Evolutionary conservation across 2,329 filamentous ascomycete species (phyloP).

Genomic region (Balansia obtecta): DNA sequence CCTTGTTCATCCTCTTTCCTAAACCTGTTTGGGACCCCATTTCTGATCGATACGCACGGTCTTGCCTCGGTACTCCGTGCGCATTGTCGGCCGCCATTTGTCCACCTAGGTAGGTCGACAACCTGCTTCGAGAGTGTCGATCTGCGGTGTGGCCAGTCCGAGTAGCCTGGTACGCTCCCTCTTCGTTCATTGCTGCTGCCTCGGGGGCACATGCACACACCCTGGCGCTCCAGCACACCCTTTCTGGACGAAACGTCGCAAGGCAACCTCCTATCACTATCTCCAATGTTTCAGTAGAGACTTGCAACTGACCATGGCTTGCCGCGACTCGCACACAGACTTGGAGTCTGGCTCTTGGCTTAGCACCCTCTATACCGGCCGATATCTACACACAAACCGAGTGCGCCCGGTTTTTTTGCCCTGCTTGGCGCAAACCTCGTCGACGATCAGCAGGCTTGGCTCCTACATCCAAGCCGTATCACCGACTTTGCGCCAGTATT

Average conservation of each 20-base stretch:
- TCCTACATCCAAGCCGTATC: slow-evolving; percentile 1
- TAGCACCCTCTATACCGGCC: not conserved
- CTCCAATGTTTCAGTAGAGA: not conserved
- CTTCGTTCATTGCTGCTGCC: slow-evolving; percentile 4
- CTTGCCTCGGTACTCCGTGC: slow-evolving; percentile 6
- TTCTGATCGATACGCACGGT: slow-evolving; percentile 21
- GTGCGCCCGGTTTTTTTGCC: not conserved
- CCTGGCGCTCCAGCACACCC: not conserved
- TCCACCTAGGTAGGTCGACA: slow-evolving; percentile 3
- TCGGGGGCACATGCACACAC: not conserved
- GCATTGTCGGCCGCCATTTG: slow-evolving; percentile 7
- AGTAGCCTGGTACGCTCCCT: slow-evolving; percentile 8
- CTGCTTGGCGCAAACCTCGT: slow-evolving; percentile 1
- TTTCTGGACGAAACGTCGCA: not conserved
- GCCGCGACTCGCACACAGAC: not conserved
- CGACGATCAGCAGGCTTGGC: slow-evolving; percentile 3
- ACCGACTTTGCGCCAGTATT: not conserved
- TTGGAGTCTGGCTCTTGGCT: not conserved
- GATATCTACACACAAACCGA: slow-evolving; percentile 1
- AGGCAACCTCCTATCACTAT: slow-evolving; percentile 1
- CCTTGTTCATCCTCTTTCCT: not conserved
- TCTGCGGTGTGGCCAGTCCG: slow-evolving; percentile 8
- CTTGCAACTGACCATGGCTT: slow-evolving; percentile 11
- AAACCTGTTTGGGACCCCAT: slow-evolving; percentile 4
- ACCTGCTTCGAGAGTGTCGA: not conserved